Percentiles rank a stretch among this genome's conserved stretches.
Evolutionary conservation across 1,284 basidiomycete genomes (phyloP).

Genomic region (Rugosomyces carneus): DNA sequence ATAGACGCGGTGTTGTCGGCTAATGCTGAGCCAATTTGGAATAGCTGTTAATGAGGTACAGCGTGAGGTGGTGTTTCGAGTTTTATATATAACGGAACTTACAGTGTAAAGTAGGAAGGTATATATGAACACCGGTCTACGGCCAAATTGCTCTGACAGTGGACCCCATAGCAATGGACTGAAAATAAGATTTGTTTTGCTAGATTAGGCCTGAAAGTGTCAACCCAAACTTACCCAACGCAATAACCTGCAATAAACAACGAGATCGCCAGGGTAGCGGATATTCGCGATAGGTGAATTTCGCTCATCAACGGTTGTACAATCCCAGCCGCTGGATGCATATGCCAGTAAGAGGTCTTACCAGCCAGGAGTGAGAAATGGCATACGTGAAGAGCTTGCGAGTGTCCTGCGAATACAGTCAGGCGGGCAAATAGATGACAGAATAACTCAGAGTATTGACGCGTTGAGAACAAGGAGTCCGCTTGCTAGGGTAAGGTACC

Average conservation of each 20-base stretch:
- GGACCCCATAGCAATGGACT: constrained; percentile 62
- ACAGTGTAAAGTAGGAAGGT: constrained; percentile 63
- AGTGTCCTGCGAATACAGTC: constrained; percentile 38
- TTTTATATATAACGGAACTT: constrained; percentile 14
- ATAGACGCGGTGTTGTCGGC: constrained; percentile 54
- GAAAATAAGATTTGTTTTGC: neutral
- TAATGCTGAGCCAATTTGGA: constrained; percentile 59
- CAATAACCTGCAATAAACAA: constrained; percentile 54
- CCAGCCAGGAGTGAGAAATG: neutral
- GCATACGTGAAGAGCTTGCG: constrained; percentile 49
- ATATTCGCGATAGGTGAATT: constrained; percentile 52
- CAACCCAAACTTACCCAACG: constrained; percentile 34
- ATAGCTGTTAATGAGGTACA: constrained; percentile 28
- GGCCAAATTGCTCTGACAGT: constrained; percentile 49
- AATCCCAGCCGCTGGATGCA: constrained; percentile 39
- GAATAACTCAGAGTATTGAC: constrained; percentile 18
- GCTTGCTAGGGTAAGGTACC: constrained; percentile 51
- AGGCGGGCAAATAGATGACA: constrained; percentile 12
- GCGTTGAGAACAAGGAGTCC: constrained; percentile 67
- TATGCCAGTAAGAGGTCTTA: neutral
- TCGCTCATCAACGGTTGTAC: constrained; percentile 39
- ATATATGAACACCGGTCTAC: constrained; percentile 62
- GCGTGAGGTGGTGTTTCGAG: neutral
- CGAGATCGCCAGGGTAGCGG: constrained; percentile 40
- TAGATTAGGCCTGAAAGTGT: neutral